Evolutionary conservation across 2,329 filamentous ascomycete species (phyloP).

Genomic region (Teratosphaeria epicoccoides): DNA sequence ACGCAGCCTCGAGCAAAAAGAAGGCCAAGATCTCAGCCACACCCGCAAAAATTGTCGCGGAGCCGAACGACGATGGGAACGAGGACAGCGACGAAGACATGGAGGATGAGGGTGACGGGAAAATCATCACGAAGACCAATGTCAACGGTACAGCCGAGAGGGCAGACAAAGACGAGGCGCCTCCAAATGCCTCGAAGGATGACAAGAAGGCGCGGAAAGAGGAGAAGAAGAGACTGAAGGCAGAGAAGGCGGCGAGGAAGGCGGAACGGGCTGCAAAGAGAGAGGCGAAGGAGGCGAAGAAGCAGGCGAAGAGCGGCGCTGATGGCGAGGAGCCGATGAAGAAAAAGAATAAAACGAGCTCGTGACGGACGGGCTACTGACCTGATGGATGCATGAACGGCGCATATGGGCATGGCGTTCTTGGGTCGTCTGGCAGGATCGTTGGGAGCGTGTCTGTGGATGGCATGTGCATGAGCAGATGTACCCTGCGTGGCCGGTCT

Average conservation of each 20-base stretch:
- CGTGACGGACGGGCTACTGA: background rate
- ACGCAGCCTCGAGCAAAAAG: slow-evolving; percentile 7
- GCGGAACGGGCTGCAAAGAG: slow-evolving; percentile 26
- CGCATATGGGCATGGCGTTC: background rate
- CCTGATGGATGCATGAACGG: background rate
- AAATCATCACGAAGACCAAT: slow-evolving; percentile 13
- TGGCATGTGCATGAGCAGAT: background rate
- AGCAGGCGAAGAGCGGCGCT: slow-evolving; percentile 42
- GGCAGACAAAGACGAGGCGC: slow-evolving; percentile 4
- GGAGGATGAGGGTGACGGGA: slow-evolving; percentile 29
- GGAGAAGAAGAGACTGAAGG: slow-evolving; percentile 18
- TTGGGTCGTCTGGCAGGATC: background rate
- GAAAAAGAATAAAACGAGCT: slow-evolving; percentile 11
- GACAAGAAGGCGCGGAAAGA: slow-evolving; percentile 20
- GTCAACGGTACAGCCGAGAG: slow-evolving; percentile 14
- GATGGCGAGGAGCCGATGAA: slow-evolving; percentile 29
- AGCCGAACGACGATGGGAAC: slow-evolving; percentile 24
- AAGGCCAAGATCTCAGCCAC: slow-evolving; percentile 4
- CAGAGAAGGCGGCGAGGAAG: slow-evolving; percentile 16
- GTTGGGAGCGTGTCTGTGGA: background rate
- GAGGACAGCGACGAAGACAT: slow-evolving; percentile 31
- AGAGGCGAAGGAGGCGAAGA: slow-evolving; percentile 27
- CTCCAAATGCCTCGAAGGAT: slow-evolving; percentile 10
- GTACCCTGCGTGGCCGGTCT: background rate
- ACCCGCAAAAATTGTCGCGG: slow-evolving; percentile 4